phyloP scores from a whole-genome alignment of 306 rosid species.

The Erythrophleum fordii region DNA sequence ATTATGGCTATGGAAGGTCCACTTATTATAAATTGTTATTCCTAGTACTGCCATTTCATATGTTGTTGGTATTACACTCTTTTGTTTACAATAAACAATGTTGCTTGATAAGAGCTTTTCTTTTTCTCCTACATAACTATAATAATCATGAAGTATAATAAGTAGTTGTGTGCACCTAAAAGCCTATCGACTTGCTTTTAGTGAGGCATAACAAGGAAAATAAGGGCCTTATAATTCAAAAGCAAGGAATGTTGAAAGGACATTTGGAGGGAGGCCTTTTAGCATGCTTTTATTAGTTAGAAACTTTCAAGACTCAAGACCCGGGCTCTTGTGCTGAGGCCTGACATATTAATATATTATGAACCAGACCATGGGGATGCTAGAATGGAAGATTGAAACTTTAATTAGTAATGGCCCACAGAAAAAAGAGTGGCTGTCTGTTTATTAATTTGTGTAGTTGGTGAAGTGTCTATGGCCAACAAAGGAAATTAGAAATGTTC shows the following conservation, averaged over 20 bases:
- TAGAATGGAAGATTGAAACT: not conserved
- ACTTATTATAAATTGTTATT: conserved; percentile 4
- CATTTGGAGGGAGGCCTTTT: not conserved
- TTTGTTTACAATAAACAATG: not conserved
- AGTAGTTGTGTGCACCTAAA: not conserved
- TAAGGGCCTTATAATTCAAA: not conserved
- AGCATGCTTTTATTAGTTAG: not conserved
- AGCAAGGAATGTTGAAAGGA: not conserved
- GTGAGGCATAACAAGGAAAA: not conserved
- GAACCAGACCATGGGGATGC: not conserved
- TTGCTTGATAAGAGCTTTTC: not conserved
- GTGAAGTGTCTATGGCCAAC: not conserved
- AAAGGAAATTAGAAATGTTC: not conserved
- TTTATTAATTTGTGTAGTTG: not conserved
- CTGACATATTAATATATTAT: not conserved
- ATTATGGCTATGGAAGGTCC: not conserved
- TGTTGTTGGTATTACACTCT: not conserved
- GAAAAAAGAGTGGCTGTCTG: not conserved
- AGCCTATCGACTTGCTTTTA: not conserved
- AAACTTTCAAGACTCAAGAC: not conserved
- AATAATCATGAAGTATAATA: not conserved
- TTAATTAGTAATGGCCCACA: not conserved
- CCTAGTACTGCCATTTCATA: not conserved
- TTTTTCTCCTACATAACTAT: not conserved
- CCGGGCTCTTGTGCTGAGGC: not conserved